Evolutionary conservation across 2,329 filamentous ascomycete genomes (phyloP), one percentile per base, ranked within the genome.

Genomic region (Venturiaceae sp.): DNA sequence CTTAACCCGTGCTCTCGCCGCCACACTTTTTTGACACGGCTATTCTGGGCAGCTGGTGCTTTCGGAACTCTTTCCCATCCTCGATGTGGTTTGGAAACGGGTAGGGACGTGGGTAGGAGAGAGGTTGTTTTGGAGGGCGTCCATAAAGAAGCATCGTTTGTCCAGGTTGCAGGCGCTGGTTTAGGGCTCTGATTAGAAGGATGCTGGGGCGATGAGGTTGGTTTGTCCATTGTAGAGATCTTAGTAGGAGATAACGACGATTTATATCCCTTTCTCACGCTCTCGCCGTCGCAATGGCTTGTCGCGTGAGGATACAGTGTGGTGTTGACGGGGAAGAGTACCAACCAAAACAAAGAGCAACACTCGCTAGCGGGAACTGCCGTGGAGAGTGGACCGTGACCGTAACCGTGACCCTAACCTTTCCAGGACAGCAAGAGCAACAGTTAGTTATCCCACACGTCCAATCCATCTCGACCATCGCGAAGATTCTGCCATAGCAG

Each of bases 61-160:
- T 75, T 67, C 6, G 75, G 73, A 58, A 71, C 72, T 54, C 77
- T 72, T 58, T 80, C 77, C 77, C 77, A 80, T 52, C 69, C 77
- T 52, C 76, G 74, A 19, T 72, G 74, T 3, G 73, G 68, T 54
- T 72, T 74, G 14, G 71, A 64, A 30, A 77, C 62, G 16, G 73
- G 69, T 4, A 79, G 66, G 33, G 73, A 67, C 9, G 34, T 44
- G 30, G 28, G 28, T n/a, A 75, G 74, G 41, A 71, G 68, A 60
- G 78, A 69, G 60, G 69, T 68, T 26, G 71, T 65, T 64, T 77
- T 74, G 62, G 69, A 64, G 57, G 72, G 66, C 63, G 72, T 63
- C 76, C 75, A 78, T 26, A 14, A n/a, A n/a, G 44, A 50, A 30
- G 64, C 67, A 65, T 56, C 66, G 66, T 50, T 68, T 58, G 66